Percentiles rank a stretch among this genome's conserved stretches.
Conservation (phyloP, 129 eudicot species). For the Daucus carota region DNA sequence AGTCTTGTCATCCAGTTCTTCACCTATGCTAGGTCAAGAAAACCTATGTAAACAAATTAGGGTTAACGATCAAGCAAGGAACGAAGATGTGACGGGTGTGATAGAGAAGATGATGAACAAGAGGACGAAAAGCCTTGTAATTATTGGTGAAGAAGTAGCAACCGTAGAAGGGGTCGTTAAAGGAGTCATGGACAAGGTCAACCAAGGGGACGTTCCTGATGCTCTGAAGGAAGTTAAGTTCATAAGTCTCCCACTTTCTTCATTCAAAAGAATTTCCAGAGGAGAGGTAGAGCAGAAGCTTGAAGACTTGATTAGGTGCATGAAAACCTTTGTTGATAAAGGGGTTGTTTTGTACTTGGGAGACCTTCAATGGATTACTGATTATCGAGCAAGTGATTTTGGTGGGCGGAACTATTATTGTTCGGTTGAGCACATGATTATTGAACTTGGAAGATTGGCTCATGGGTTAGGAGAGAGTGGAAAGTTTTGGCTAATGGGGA, state of each 20-base stretch:
- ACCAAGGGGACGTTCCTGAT: slow-evolving; percentile 48
- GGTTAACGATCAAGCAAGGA: slow-evolving; percentile 18
- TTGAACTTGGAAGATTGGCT: slow-evolving; percentile 58
- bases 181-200: slow-evolving; percentile 54
- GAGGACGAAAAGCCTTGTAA: slow-evolving; percentile 36
- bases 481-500: slow-evolving; percentile 73
- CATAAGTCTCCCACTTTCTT: slow-evolving; percentile 44
- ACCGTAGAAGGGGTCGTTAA: slow-evolving; percentile 46
- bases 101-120: slow-evolving; percentile 36
- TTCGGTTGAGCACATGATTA: slow-evolving; percentile 67
- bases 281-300: slow-evolving; percentile 57
- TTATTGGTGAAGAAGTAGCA: slow-evolving; percentile 68
- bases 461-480: slow-evolving; percentile 34
- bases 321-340: slow-evolving; percentile 36
- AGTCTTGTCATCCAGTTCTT: neutral
- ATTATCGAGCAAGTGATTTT: slow-evolving; percentile 33
- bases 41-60: slow-evolving; percentile 1
- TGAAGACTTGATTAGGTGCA: slow-evolving; percentile 41
- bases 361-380: slow-evolving; percentile 74
- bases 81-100: slow-evolving; percentile 45
- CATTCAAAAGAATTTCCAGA: slow-evolving; percentile 45
- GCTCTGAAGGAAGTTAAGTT: slow-evolving; percentile 46
- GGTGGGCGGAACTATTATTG: slow-evolving; percentile 36
- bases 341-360: slow-evolving; percentile 71
- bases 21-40: neutral